Evolutionary conservation across 306 rosid genomes (phyloP), one percentile per base, ranked within the genome.

Genomic region (Styphnolobium japonicum): DNA sequence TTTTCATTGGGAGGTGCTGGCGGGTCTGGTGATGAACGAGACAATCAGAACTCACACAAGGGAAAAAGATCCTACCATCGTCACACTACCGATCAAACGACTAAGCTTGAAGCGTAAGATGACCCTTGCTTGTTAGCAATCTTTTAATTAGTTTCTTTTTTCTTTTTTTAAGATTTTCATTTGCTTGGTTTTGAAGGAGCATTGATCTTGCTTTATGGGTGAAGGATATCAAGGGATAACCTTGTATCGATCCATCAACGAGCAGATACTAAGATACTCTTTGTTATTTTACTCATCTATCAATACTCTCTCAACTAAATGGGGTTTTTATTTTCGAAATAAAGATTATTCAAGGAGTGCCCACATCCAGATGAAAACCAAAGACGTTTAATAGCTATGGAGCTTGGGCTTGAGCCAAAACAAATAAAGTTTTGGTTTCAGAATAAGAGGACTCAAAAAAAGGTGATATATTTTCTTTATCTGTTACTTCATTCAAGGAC

Each of bases 391-490:
- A 62, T 94, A 67, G 85, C 87, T 7, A 39, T 52, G 67, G 90
- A 87, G 34, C 81, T 90, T 0, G 90, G 92, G 31, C 88, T 94
- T 4, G 88, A 87, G 14, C 11, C 89, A 52, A 85, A 53, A 43
- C 97, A 94, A 76, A 78, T 94, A 46, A 89, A 82, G 72, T 89
- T 85, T 68, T 94, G 98, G 97, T 94, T 94, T 77, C 96, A 90
- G 62, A 89, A 94, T 71, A 94, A 84, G 83, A 85, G 97, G 63
- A 88, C 88, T 18, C 91, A 87, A 15, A 49, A 55, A 21, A 90
- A 90, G 97, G 98, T 92, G 33, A 9, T 33, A 0, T 2, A 12
- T 4, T 29, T 27, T 64, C 31, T 46, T 34, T 39, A 4, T 43
- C 37, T 75, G 31, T 37, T 11, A 37, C 45, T 33, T 76, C n/a